phyloP scores from a whole-genome alignment of 805 yeast genomes.

The Candida nanaspora region DNA sequence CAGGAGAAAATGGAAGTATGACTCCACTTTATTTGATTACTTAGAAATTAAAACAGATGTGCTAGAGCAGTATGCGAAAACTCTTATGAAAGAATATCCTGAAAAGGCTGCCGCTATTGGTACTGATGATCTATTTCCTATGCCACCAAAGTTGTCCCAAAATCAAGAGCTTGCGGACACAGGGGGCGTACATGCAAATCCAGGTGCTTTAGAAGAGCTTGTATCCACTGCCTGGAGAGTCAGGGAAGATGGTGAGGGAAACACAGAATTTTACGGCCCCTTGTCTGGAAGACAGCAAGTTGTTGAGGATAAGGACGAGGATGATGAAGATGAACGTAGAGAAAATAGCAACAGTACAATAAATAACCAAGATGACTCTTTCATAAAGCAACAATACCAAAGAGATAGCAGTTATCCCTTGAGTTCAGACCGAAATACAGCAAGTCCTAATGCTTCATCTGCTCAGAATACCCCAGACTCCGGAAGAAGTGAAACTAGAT shows the following conservation, averaged over 20 bases:
- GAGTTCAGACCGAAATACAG: background rate
- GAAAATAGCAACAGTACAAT: too few relatives aligned
- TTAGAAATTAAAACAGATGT: conserved; percentile 22
- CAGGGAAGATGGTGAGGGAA: conserved; percentile 16
- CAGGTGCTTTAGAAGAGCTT: conserved; percentile 25
- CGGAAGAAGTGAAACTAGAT: background rate
- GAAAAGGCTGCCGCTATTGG: conserved; percentile 5
- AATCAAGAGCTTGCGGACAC: conserved; percentile 5
- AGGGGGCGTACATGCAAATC: conserved; percentile 10
- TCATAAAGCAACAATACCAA: too few relatives aligned
- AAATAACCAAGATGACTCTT: too few relatives aligned
- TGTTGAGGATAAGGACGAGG: conserved; percentile 9
- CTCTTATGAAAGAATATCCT: conserved; percentile 16
- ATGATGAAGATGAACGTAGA: conserved; percentile 4
- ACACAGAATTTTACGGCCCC: conserved; percentile 29
- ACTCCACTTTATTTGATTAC: conserved; percentile 24
- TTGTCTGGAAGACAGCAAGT: conserved; percentile 26
- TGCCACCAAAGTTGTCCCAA: conserved; percentile 10
- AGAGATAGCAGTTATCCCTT: too few relatives aligned
- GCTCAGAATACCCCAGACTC: background rate
- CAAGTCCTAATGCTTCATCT: too few relatives aligned
- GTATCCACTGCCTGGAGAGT: conserved; percentile 28
- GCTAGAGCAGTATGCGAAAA: conserved; percentile 18
- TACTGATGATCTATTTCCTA: conserved; percentile 5
- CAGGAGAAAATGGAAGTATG: conserved; percentile 23